These are phyloP conservation scores for Solanum chmielewskii DNA, from an alignment of 257 asterid species.

Conservation along the genomic window DNA sequence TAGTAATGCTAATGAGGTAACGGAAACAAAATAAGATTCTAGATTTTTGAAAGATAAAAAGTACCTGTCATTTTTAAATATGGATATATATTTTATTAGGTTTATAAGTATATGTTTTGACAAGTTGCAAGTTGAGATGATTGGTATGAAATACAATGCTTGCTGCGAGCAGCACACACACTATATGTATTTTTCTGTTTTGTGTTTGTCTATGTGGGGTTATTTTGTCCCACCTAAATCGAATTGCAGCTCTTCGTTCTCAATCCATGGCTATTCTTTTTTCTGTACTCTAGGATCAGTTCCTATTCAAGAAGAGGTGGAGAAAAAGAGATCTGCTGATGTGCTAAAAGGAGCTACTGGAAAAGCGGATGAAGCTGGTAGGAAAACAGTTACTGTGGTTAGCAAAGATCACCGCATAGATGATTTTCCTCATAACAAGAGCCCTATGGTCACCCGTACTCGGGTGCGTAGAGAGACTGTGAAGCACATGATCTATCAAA, in stretches of 20 bases:
- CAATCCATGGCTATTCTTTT: not conserved
- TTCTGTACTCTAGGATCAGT: not conserved
- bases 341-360: not conserved
- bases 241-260: not conserved
- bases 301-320: not conserved
- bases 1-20: not conserved
- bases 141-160: not conserved
- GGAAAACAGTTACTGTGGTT: not conserved
- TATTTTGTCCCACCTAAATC: not conserved
- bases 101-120: not conserved
- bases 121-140: not conserved
- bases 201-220: not conserved
- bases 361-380: not conserved
- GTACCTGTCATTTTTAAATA: not conserved
- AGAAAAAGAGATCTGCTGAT: not conserved
- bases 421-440: not conserved
- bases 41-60: not conserved
- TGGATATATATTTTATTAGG: not conserved
- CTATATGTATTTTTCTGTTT: not conserved
- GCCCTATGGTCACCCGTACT: conserved; percentile 8
- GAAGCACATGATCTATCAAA: conserved; percentile 24
- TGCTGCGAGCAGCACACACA: not conserved
- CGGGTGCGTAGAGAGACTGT: conserved; percentile 21
- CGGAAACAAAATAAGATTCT: not conserved
- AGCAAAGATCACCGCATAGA: not conserved